Percentiles rank a stretch among this genome's conserved stretches.
These are phyloP conservation scores for Tephrocybe rancida DNA, from an alignment of 768 basidiomycete species.

Conservation along the genomic window DNA sequence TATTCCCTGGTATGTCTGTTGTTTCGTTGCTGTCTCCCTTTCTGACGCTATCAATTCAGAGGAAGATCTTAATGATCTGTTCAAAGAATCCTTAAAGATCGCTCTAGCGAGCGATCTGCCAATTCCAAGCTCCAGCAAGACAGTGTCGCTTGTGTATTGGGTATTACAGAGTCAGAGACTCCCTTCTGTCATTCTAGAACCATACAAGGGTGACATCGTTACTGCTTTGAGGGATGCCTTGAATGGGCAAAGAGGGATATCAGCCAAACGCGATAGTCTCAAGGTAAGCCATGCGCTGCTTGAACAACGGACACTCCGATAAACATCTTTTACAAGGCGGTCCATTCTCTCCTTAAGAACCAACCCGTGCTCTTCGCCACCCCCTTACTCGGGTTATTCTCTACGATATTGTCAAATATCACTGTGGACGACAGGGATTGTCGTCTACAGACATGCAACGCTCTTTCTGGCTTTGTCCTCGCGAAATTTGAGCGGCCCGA, in stretches of 20 bases:
- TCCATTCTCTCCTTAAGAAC: slow-evolving; percentile 33
- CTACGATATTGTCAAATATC: slow-evolving; percentile 34
- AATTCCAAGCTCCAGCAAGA: slow-evolving; percentile 43
- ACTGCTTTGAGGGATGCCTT: slow-evolving; percentile 38
- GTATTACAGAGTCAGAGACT: slow-evolving; percentile 52
- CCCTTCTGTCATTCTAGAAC: slow-evolving; percentile 38
- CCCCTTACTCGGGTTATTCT: slow-evolving; percentile 51
- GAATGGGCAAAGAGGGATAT: slow-evolving; percentile 28
- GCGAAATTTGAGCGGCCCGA: slow-evolving; percentile 32
- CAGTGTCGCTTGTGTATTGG: slow-evolving; percentile 47
- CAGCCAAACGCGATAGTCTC: slow-evolving; percentile 35
- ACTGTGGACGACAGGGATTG: slow-evolving; percentile 25
- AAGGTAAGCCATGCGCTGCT: slow-evolving; percentile 25
- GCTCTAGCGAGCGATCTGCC: slow-evolving; percentile 35
- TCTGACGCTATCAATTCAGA: slow-evolving; percentile 31
- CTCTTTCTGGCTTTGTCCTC: slow-evolving; percentile 55
- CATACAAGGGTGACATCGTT: slow-evolving; percentile 31
- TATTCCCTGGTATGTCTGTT: slow-evolving; percentile 50
- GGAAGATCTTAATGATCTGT: slow-evolving; percentile 42
- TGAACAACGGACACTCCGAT: too few species aligned
- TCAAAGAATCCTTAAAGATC: slow-evolving; percentile 47
- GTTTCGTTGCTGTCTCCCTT: background rate
- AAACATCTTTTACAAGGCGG: too few species aligned
- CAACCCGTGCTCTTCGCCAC: slow-evolving; percentile 51
- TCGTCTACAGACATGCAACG: slow-evolving; percentile 57